Evolutionary conservation across 192 early-diverging fungal genomes (phyloP), one percentile per base, ranked within the genome.

Genomic region (Entomortierella chlamydospora): DNA sequence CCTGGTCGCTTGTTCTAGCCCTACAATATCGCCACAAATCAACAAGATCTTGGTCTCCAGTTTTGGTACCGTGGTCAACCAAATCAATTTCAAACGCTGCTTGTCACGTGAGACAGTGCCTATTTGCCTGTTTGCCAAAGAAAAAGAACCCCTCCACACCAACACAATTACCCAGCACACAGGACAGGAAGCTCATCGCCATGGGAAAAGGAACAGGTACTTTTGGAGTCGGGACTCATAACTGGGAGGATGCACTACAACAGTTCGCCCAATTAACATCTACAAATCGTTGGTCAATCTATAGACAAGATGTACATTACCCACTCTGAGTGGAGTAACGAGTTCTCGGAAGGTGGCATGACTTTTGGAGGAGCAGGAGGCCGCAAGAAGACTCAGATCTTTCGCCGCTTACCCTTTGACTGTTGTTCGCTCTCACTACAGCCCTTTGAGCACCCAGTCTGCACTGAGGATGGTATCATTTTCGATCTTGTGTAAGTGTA

Each of bases 291-390:
- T 37, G 2, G 15, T 47, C 45, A 2, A 20, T 81, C 82, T 65
- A 84, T 90, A 53, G 95, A 97, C 73, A 97, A 97, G 81, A 85
- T 95, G 69, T 98, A 94, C 81, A 94, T 96, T 30, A 93, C 95
- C 1, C 91, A 93, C 74, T 91, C 91, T 28, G 92, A 94, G 72
- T 93, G 91, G 88, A 82, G 83, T 37, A 88, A 89, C 57, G 77
- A 83, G 20, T 82, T 89, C 42, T 83, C 73, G 55, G 82, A 87
- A 56, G 90, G 68, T 58, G 87, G 85, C 50, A 88, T 90, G 84
- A 78, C 50, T 49, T 91, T 85, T 89, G 87, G 89, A 23, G 92
- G 91, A n/a, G 88, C 84, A 30, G 87, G 87, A 29, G 84, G 84
- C 17, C 88, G 90, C 37, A 83, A 73, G 11, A 59, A 81, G 37